Evolutionary conservation across 345 rosid genomes (phyloP), one percentile per base, ranked within the genome.

Genomic region (Capsella bursapastoris): DNA sequence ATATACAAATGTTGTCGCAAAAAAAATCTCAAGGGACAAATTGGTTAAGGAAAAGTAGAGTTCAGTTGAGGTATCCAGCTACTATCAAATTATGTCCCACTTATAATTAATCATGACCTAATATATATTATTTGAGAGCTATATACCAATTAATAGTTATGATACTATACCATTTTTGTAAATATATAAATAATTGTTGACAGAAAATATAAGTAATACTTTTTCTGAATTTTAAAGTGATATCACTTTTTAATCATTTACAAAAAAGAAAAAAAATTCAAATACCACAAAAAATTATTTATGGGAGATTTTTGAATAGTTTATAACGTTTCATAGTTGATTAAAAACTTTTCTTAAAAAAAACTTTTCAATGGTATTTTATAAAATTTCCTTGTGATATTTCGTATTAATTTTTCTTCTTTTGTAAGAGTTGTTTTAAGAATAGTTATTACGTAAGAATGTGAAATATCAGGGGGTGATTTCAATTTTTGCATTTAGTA

Each of bases 41-140:
- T 41, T 49, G 7, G 35, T 35, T 0, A 0, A 22, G 25, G 22
- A 66, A 16, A 25, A 14, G 40, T 34, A 58, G 11, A 47, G 27
- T 44, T 57, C 64, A 45, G 10, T 69, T 29, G 73, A 57, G 18
- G 57, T 57, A 56, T 57, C 47, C 57, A 70, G 65, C 74, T 57
- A 35, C 56, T 44, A 57, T 18, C 50, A 53, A 68, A 67, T 28
- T 67, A 7, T 45, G 45, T 57, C 65, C 74, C 27, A 57, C 47
- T 34, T 13, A 45, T 32, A 45, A 45, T 52, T 5, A 68, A 53
- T 29, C 52, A 68, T 6, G 28, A 41, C 41, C 41, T 68, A 53
- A 10, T 68, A 38, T 7, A 27, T 28, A n/a, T 53, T 59, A 52
- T 67, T 27, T 29, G 28, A 5, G 28, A 25, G 7, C 27, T 40